Conservation (phyloP, 1,139 yeast species). For the Meyerozyma sp. region DNA sequence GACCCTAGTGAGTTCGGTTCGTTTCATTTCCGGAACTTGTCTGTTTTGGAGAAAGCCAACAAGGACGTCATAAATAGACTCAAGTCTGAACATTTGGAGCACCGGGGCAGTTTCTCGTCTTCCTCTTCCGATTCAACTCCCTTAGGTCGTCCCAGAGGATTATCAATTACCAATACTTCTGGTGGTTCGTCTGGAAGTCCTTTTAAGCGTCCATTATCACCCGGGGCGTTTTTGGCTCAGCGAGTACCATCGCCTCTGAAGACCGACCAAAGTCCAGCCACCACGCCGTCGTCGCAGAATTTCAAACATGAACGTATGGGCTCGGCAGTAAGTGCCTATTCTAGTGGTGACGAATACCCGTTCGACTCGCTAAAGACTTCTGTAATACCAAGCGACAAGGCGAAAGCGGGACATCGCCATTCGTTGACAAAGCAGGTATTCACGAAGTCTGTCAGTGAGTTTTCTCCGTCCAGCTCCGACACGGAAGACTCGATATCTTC, state of each 20-base stretch:
- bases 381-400: not conserved
- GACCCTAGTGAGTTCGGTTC: slow-evolving; percentile 88
- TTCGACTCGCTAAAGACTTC: slow-evolving; percentile 14
- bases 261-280: not conserved
- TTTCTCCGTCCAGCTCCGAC: slow-evolving; percentile 62
- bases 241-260: slow-evolving; percentile 5
- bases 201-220: slow-evolving; percentile 35
- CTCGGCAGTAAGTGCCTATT: slow-evolving; percentile 28
- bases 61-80: slow-evolving; percentile 86
- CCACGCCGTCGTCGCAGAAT: slow-evolving; percentile 19
- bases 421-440: slow-evolving; percentile 24
- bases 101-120: slow-evolving; percentile 38
- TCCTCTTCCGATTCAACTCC: slow-evolving; percentile 41
- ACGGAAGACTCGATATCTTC: slow-evolving; percentile 54
- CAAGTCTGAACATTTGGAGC: slow-evolving; percentile 74
- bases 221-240: slow-evolving; percentile 8
- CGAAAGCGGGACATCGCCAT: slow-evolving; percentile 16
- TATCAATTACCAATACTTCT: slow-evolving; percentile 21
- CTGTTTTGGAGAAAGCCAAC: slow-evolving; percentile 89
- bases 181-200: slow-evolving; percentile 22
- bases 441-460: slow-evolving; percentile 29
- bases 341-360: slow-evolving; percentile 33
- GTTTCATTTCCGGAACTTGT: slow-evolving; percentile 82
- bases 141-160: slow-evolving; percentile 32
- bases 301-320: slow-evolving; percentile 29